Evolutionary conservation across 768 basidiomycete genomes (phyloP), one percentile per base, ranked within the genome.

Genomic region (Tubosaeta sp.): DNA sequence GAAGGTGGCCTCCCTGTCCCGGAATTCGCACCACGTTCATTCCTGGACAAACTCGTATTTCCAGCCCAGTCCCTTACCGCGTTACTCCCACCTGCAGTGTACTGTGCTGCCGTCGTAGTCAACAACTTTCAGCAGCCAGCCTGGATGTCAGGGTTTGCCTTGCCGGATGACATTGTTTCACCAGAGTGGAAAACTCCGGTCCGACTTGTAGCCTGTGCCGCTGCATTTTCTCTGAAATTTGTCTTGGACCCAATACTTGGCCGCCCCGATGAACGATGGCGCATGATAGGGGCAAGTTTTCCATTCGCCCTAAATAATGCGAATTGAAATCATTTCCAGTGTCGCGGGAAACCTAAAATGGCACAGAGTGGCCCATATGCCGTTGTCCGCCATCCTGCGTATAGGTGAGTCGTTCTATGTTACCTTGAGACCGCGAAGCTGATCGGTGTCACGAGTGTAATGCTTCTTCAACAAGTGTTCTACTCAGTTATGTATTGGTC

Each of bases 351-450:
- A 46, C 56, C 64, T 0, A 64, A 53, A 31, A 7, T 70, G 51
- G 59, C 63, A 5, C 57, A 62, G 33, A 61, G 56, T 7, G 72
- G 72, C 2, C 72, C 71, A 5, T 74, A 74, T 50, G 52, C 65
- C 8, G 43, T 71, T 27, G 65, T 74, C 32, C 72, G 73, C 34
- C 73, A 74, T 46, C 72, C 72, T 3, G 48, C 52, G 12, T 73
- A 73, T 51, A 62, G 59, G 71, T 72, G 50, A 49, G 67, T 59
- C 35, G 27, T 47, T 4, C 25, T 22, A 22, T 22, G 22, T 22
- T 22, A 1, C 27, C 6, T 43, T 7, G 31, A 50, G 7, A 13
- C 38, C 10, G 5, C 0, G 14, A 14, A 9, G 10, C 33, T 57
- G 38, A 65, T 33, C 27, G 5, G 5, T 2, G 7, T n/a, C 14